Evolutionary conservation across 305 asterid species (phyloP).

Genomic region (Striga hermonthica): DNA sequence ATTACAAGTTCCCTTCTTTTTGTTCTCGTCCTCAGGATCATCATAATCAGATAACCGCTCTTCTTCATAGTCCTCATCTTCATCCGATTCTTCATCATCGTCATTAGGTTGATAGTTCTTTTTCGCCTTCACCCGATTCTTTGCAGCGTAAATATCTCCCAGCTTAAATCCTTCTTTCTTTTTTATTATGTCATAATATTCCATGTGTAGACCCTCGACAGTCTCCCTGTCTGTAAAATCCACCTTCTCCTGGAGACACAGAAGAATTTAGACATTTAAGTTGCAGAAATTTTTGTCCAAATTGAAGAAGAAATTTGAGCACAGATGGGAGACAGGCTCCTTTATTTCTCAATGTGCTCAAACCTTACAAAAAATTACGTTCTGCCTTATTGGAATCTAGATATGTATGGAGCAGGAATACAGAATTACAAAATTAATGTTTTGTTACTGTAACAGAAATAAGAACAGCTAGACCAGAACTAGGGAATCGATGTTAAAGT

Average conservation of each 20-base stretch:
- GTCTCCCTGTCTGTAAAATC: constrained; percentile 69
- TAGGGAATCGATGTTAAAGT: too few species aligned
- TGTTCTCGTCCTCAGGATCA: constrained; percentile 29
- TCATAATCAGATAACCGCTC: constrained; percentile 49
- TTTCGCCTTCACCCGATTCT: constrained; percentile 32
- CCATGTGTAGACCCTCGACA: constrained; percentile 70
- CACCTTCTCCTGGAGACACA: constrained; percentile 55
- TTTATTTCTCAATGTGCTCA: too few species aligned
- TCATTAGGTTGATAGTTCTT: constrained; percentile 32
- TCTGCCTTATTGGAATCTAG: too few species aligned
- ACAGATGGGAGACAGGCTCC: too few species aligned
- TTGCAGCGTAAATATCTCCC: constrained; percentile 47
- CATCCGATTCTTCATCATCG: constrained; percentile 44
- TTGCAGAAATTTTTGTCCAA: too few species aligned
- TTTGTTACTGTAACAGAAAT: too few species aligned
- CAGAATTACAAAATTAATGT: too few species aligned
- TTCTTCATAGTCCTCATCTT: constrained; percentile 40
- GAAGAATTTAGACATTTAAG: constrained; percentile 20
- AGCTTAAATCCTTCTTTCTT: constrained; percentile 40
- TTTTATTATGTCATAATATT: constrained; percentile 61
- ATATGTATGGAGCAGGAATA: too few species aligned
- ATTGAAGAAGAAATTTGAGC: too few species aligned
- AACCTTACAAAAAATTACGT: too few species aligned
- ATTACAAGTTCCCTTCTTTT: constrained; percentile 33
- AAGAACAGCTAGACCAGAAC: too few species aligned